Conservation (phyloP, 2,329 filamentous ascomycete genomes). For the Arthrobotrys pseudoclavata region DNA sequence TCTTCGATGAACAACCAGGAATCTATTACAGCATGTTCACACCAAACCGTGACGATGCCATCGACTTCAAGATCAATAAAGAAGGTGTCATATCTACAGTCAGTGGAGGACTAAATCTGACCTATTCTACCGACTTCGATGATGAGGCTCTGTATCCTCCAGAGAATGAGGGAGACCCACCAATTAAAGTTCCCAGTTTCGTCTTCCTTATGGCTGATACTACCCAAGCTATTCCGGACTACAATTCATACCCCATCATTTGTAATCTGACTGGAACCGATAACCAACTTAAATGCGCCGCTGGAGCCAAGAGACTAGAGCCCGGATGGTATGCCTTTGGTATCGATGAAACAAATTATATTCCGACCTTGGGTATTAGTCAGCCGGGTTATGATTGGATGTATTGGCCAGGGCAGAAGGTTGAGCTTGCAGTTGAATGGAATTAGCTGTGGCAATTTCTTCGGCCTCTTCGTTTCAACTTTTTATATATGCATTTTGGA, state of each 20-base stretch:
- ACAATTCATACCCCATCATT: neutral
- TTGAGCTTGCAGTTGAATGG: neutral
- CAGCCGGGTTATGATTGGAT: conserved; percentile 7
- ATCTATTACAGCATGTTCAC: conserved; percentile 23
- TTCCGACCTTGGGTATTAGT: conserved; percentile 5
- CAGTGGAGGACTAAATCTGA: neutral
- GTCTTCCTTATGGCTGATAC: neutral
- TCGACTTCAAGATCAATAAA: conserved; percentile 11
- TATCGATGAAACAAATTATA: conserved; percentile 11
- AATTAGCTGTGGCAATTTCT: neutral
- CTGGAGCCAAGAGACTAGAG: neutral
- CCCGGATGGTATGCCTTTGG: conserved; percentile 14
- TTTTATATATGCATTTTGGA: neutral
- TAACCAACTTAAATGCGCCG: neutral
- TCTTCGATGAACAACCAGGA: conserved; percentile 9
- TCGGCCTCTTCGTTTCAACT: neutral
- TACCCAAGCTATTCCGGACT: neutral
- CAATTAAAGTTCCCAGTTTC: conserved; percentile 2
- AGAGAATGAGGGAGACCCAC: neutral
- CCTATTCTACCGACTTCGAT: conserved; percentile 1
- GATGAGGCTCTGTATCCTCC: neutral
- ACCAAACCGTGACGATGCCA: neutral
- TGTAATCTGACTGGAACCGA: neutral
- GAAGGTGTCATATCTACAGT: neutral
- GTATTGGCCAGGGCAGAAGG: conserved; percentile 8